Percentiles rank a stretch among this genome's conserved stretches.
Evolutionary conservation across 352 stramenopile genomes (phyloP).

Genomic region (Thraustochytrium striatum): DNA sequence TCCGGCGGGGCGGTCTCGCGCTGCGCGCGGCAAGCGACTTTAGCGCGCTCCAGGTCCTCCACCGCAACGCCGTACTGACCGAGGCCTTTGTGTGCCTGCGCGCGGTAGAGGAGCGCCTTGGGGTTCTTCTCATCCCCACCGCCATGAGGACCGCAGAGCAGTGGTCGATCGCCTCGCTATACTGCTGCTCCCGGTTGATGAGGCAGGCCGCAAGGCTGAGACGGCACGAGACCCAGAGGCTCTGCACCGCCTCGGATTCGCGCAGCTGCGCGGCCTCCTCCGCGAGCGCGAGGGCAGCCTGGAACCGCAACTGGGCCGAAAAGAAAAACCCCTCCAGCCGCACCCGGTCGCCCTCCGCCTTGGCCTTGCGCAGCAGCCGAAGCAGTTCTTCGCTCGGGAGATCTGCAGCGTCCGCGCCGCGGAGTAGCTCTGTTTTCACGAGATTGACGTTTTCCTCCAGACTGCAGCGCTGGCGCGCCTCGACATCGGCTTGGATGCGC

Average conservation of each 20-base stretch:
- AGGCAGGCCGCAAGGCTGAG: neutral
- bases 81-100: slow-evolving; percentile 4
- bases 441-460: neutral
- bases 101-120: neutral
- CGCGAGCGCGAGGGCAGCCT: neutral
- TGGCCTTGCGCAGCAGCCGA: neutral
- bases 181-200: neutral
- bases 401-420: too few relatives aligned
- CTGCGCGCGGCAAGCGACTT: neutral
- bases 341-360: slow-evolving; percentile 16
- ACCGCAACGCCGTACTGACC: slow-evolving; percentile 26
- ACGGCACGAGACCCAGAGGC: neutral
- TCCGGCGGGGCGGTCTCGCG: neutral
- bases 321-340: slow-evolving; percentile 18
- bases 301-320: slow-evolving; percentile 10
- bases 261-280: neutral
- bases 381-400: neutral
- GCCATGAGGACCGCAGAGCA: neutral
- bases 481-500: neutral
- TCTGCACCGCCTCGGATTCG: neutral
- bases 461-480: neutral
- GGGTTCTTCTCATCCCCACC: neutral
- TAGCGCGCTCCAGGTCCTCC: slow-evolving; percentile 19
- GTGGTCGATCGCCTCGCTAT: neutral
- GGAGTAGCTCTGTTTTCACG: neutral